Base-by-base conservation (phyloP, 129 eudicot genomes). In the Flaveria trinervia region DNA sequence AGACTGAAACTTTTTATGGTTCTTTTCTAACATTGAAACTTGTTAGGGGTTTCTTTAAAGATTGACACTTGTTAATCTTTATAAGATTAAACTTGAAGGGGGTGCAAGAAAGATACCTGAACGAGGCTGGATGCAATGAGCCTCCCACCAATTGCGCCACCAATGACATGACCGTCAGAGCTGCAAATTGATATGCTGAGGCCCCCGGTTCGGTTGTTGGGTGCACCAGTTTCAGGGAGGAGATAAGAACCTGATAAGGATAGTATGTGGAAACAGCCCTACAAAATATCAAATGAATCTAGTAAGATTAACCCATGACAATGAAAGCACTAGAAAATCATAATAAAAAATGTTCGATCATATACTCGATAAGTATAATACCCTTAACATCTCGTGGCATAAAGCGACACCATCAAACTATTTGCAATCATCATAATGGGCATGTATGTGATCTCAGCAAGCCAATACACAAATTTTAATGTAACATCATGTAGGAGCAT, bases 201-300 rank as follows among this genome's bases (percentile, higher is more conserved):
- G 66, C 98, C 97, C 23, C 97, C 97, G 18, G 97, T 90, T 39
- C 96, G 87, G 46, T 89, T 70, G 69, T 83, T 87, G 14, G 88
- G 81, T 23, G 95, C 85, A 39, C 93, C 96, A n/a, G 72, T 80
- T 60, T 91, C 98, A 50, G 91, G 77, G 57, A 93, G 80, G 88
- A 93, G 80, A 83, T 87, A 89, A 52, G 98, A 93, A 50, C 98
- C 98, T 6, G 98, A 90, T 75, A 93, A 77, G 79, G 92, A 90
- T 39, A 93, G 80, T 80, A 93, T 90, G 87, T 93, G 88, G 66
- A 93, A 93, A 73, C 86, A 91, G 25, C 98, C 98, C 98, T 93
- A 70, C 45, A 72, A 83, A 0, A 87, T 59, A 45, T 61, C 26
- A 26, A 56, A 46, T 54, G 5, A 52, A 49, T 54, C 57, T 50